Evolutionary conservation across 2,329 filamentous ascomycete genomes (phyloP).

Genomic region (Madurella fahalii): DNA sequence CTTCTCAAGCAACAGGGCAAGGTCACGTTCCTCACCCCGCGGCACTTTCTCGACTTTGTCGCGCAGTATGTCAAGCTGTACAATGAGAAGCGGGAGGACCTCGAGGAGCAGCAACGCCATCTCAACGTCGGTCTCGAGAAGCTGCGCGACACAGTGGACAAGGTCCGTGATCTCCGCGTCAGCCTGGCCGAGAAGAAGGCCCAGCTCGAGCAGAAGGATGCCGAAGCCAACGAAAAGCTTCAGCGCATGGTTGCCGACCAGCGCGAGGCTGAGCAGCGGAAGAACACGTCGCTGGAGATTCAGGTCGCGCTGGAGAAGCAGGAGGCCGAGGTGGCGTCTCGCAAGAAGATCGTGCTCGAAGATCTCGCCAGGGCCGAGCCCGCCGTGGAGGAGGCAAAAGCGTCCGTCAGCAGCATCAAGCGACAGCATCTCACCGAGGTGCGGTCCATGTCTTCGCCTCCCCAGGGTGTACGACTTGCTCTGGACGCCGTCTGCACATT

Average conservation of each 20-base stretch:
- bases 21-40: conserved; percentile 87
- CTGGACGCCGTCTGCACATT: conserved; percentile 95
- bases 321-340: conserved; percentile 77
- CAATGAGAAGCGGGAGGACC: conserved; percentile 95
- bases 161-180: conserved; percentile 85
- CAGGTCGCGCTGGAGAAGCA: conserved; percentile 84
- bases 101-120: conserved; percentile 98
- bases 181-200: conserved; percentile 93
- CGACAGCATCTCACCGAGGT: conserved; percentile 96
- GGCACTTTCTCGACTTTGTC: conserved; percentile 97
- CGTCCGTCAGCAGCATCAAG: conserved; percentile 98
- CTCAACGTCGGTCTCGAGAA: conserved; percentile 98
- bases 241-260: conserved; percentile 97
- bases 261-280: conserved; percentile 86
- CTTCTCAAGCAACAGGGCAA: conserved; percentile 89
- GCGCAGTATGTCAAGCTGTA: conserved; percentile 96
- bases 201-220: conserved; percentile 88
- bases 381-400: conserved; percentile 86
- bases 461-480: conserved; percentile 82
- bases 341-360: conserved; percentile 77
- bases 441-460: conserved; percentile 91
- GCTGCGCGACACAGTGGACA: conserved; percentile 91
- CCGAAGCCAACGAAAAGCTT: conserved; percentile 94
- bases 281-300: conserved; percentile 82
- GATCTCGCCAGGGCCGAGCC: conserved; percentile 91